A percentile compares a stretch with the other conserved stretches of the same genome.
These are phyloP conservation scores for Paramecium octaurelia DNA, from an alignment of 73 alveolate species.

Conservation along the genomic window DNA sequence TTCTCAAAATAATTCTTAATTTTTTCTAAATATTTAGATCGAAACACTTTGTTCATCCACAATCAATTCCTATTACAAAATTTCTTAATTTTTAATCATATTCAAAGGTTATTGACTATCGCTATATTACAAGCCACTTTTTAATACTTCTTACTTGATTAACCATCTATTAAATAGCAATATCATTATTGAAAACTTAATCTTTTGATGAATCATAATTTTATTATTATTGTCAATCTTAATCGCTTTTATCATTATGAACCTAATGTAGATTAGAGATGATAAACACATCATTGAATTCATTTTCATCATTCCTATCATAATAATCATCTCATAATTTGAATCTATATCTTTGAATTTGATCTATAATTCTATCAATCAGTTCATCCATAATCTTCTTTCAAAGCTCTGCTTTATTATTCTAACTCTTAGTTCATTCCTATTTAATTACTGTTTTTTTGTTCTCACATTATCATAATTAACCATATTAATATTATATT, in stretches of 20 bases:
- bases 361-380: not conserved
- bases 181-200: not conserved
- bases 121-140: not conserved
- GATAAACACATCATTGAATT: not conserved
- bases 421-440: conserved; percentile 23
- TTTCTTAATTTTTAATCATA: conserved; percentile 17
- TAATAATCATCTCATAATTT: not conserved
- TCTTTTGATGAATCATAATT: not conserved
- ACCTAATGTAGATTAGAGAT: not conserved
- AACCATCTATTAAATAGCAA: not conserved
- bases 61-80: not conserved
- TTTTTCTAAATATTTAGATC: not conserved
- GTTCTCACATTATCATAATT: not conserved
- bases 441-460: not conserved
- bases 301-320: not conserved
- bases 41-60: not conserved
- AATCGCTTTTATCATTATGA: not conserved
- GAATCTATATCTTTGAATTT: not conserved
- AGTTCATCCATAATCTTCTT: not conserved
- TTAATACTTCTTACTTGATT: not conserved
- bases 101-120: not conserved
- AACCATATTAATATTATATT: not conserved
- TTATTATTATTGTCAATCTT: not conserved
- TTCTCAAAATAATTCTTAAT: no score
- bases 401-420: conserved; percentile 20